Base-by-base conservation (phyloP, 352 stramenopile species). In the Poterioochromonas sp. region DNA sequence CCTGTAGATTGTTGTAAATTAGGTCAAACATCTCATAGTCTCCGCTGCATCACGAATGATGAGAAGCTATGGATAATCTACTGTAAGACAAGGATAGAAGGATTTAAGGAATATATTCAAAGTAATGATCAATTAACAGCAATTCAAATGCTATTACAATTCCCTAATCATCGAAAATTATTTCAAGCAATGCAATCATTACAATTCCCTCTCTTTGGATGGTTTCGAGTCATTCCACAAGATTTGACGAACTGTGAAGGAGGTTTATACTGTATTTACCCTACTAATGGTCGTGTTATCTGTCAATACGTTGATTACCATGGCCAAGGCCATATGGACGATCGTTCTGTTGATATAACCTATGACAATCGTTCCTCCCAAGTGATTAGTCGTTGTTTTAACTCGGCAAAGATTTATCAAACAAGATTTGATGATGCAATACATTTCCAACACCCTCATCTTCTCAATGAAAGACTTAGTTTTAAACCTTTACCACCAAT, bases 161-260 rank as follows among this genome's bases (percentile, higher is more conserved):
- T n/a, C n/a, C n/a, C n/a, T n/a, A n/a, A n/a, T n/a, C n/a, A 58
- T 58, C 47, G 47, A 26, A 26, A 58, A 26, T 58, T 58, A 26
- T 58, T 58, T 58, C 26, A 26, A 26, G 47, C 15, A 15, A 15
- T 58, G 47, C 47, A 58, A 26, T 58, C 47, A 26, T 58, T 58
- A 26, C 26, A 15, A 26, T 68, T 68, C 26, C 58, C 58, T 32
- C 34, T 68, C 11, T 15, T 40, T 40, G 58, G 58, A 8, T 68
- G 58, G 58, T 68, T 68, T 68, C 58, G 58, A 37, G 5, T 68
- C 11, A 35, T 68, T 68, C 58, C 58, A 58, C 15, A 26, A 26
- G 26, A 58, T 58, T 15, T 26, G 15, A 26, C 15, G 47, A 15
- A 26, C 15, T 58, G 15, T 58, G 15, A 26, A 26, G 47, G 47